phyloP scores from a whole-genome alignment of 208 protist genomes.

The Naegleria gruberi region DNA sequence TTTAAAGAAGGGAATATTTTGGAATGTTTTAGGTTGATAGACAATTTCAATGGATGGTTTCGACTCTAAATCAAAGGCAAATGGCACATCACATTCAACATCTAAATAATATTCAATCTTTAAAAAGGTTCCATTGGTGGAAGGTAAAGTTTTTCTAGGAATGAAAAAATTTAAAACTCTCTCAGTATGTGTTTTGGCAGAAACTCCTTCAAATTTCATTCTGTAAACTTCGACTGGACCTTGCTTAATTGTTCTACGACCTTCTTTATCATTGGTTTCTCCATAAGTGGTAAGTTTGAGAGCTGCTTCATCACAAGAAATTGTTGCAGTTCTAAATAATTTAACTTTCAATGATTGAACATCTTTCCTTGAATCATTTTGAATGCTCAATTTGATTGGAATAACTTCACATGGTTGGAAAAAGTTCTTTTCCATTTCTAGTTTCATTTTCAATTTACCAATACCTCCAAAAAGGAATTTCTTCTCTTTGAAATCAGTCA shows the following conservation, averaged over 20 bases:
- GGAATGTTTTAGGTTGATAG: background rate
- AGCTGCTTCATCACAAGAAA: no score
- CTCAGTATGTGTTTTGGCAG: background rate
- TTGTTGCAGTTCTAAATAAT: slow-evolving; percentile 1
- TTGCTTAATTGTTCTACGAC: no score
- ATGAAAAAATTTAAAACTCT: background rate
- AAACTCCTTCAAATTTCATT: background rate
- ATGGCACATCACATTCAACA: slow-evolving; percentile 24
- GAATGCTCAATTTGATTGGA: slow-evolving; percentile 9
- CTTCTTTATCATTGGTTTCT: no score
- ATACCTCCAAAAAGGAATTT: slow-evolving; percentile 10
- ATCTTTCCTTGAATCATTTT: slow-evolving; percentile 22
- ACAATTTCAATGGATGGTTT: background rate
- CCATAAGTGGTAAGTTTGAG: no score
- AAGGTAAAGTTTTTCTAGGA: background rate
- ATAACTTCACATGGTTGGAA: background rate
- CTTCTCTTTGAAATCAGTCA: slow-evolving; percentile 1
- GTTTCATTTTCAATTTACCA: slow-evolving; percentile 23
- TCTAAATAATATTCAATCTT: slow-evolving; percentile 19
- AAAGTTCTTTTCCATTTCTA: slow-evolving; percentile 18
- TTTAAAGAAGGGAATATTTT: background rate
- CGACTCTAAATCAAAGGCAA: slow-evolving; percentile 21
- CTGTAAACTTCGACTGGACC: slow-evolving; percentile 5
- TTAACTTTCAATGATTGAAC: slow-evolving; percentile 20
- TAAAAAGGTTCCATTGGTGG: background rate